Conservation (phyloP, 73 alveolate species). For the Tetrahymena elliotti region DNA sequence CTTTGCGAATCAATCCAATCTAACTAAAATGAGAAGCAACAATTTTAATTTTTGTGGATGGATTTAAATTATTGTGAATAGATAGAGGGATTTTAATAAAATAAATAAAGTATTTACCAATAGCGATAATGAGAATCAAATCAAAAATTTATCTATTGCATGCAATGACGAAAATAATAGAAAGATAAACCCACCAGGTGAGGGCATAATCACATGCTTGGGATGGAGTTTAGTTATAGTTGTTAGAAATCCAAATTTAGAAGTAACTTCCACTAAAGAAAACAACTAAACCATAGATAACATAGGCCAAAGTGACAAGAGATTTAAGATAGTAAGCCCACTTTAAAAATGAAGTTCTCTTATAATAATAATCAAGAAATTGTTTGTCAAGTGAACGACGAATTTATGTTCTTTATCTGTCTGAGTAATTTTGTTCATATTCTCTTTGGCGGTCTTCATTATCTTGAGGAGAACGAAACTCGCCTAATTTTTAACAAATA, state of each 20-base stretch:
- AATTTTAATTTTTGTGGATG: too few species aligned
- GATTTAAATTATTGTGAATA: too few species aligned
- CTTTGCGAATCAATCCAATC: too few species aligned
- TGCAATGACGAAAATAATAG: not conserved
- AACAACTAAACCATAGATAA: not conserved
- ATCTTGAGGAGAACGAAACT: not conserved
- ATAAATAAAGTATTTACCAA: not conserved
- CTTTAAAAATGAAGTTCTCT: not conserved
- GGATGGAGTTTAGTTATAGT: not conserved
- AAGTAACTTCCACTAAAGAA: not conserved
- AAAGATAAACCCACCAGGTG: not conserved
- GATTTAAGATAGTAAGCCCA: not conserved
- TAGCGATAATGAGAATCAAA: not conserved
- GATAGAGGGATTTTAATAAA: not conserved
- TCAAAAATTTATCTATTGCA: not conserved
- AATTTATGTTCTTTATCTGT: not conserved
- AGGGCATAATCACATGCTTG: not conserved
- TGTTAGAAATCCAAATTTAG: not conserved
- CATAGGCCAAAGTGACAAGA: not conserved
- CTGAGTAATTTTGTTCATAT: not conserved
- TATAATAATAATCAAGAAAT: not conserved
- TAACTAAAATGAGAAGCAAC: too few species aligned
- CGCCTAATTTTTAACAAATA: not conserved
- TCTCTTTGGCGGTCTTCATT: not conserved
- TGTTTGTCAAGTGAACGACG: not conserved